A percentile compares a stretch with the other conserved stretches of the same genome.
phyloP scores from a whole-genome alignment of 2,329 filamentous ascomycete species.

The Aureobasidium pullulans region DNA sequence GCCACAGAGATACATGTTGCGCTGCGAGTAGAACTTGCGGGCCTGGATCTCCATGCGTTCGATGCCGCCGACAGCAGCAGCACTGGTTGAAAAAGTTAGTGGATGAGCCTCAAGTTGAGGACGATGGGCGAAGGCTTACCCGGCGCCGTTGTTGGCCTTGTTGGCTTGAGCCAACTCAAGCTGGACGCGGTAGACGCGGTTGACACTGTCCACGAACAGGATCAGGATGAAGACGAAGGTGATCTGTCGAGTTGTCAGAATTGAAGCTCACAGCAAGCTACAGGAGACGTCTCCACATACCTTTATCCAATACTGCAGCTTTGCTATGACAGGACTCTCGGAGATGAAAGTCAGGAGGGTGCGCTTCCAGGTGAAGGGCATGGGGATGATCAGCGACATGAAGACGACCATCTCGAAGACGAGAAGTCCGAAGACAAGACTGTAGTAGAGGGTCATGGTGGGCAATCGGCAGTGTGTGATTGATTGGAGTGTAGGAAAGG shows the following conservation, averaged over 20 bases:
- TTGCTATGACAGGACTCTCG: conserved; percentile 75
- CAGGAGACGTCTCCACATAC: conserved; percentile 30
- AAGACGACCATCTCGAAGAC: conserved; percentile 79
- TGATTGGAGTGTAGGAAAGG: background rate
- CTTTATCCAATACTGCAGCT: conserved; percentile 95
- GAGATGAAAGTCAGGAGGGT: conserved; percentile 95
- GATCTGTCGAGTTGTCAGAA: conserved; percentile 48
- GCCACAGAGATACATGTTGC: conserved; percentile 99
- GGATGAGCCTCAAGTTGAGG: background rate
- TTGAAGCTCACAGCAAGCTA: background rate
- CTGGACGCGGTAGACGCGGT: conserved; percentile 93
- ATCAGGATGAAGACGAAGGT: conserved; percentile 99
- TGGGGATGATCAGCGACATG: conserved; percentile 71
- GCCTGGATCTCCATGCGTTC: conserved; percentile 98
- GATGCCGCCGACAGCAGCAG: conserved; percentile 67
- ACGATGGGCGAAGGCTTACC: conserved; percentile 34
- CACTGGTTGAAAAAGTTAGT: conserved; percentile 36
- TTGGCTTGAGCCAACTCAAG: conserved; percentile 69
- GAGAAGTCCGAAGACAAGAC: conserved; percentile 68
- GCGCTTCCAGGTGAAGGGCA: conserved; percentile 79
- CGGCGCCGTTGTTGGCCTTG: conserved; percentile 49
- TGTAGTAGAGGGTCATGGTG: conserved; percentile 65
- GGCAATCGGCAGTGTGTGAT: conserved; percentile 20
- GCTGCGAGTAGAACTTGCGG: conserved; percentile 99
- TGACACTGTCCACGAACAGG: conserved; percentile 93